Evolutionary conservation across 768 basidiomycete species (phyloP), one percentile per base, ranked within the genome.

Genomic region (Gloeophyllum trabeum): DNA sequence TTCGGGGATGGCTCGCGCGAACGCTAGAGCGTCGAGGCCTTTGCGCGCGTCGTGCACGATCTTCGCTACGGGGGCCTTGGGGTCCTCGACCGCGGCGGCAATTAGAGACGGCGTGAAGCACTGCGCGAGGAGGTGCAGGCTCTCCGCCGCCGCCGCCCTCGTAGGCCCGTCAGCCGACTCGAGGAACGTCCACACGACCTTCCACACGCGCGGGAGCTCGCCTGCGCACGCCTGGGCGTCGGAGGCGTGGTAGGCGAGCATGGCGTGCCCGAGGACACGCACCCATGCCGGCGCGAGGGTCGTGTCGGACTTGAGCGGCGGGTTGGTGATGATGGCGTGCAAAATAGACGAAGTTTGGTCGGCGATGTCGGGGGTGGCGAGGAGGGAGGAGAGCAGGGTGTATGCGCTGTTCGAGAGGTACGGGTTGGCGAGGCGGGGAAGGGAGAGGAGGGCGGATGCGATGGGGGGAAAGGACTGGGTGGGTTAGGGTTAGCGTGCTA

Each of bases 381-480:
- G 80, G 4, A 98, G 69, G 48, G 83, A 81, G 24, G 92, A 79
- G 48, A 99, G 71, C 38, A 93, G 73, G 28, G 84, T 79, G 57
- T 93, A 97, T 23, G 86, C 71, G 12, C 87, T 78, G 59, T 92
- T 82, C 1, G 93, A 84, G 34, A 99, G 72, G 58, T 92, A 96
- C 18, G 85, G 76, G 51, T 88, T 91, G 28, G 84, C 86, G 5
- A 94, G 70, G 43, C 88, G 82, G 16, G 94, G 91, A 24, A 97
- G 76, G 19, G 74, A 66, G 4, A 97, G 76, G 21, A 98, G 75
- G 18, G 76, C 64, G 16, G 73, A 69, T 18, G 80, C 80, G 39
- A 96, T 73, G 4, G 67, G 48, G 7, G 87, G 74, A 24, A 93
- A 69, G 25, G 77, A 70, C 92, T 97, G 55, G 39, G 25, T n/a